A percentile compares a stretch with the other conserved stretches of the same genome.
Evolutionary conservation across 192 early-diverging fungal species (phyloP).

Genomic region (Powellomyces hirtus): DNA sequence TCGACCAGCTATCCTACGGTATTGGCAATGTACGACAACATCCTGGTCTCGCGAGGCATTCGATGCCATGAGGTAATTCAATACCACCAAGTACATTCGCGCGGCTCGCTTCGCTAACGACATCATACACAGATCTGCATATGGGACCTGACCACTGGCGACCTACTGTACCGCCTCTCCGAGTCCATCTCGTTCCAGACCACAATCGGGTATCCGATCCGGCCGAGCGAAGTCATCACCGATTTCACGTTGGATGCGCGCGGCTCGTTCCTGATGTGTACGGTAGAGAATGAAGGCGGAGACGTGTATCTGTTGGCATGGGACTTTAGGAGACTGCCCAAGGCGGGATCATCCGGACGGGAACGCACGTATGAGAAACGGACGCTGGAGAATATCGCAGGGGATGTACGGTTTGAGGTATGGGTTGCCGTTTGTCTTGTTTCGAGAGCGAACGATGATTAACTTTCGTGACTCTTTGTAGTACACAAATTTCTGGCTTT

Average conservation of each 20-base stretch:
- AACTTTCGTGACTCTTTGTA: conserved; percentile 4
- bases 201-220: conserved; percentile 9
- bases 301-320: conserved; percentile 34
- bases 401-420: conserved; percentile 29
- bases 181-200: conserved; percentile 21
- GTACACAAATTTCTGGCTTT: conserved; percentile 38
- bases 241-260: conserved; percentile 33
- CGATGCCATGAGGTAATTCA: conserved; percentile 31
- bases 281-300: conserved; percentile 30
- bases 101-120: not conserved
- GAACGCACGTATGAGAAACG: conserved; percentile 33
- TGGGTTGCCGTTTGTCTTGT: not conserved
- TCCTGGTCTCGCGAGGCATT: conserved; percentile 31
- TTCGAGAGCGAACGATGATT: not conserved
- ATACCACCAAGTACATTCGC: not conserved
- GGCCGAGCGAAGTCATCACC: conserved; percentile 33
- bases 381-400: conserved; percentile 24
- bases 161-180: conserved; percentile 31
- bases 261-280: conserved; percentile 28
- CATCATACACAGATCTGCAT: conserved; percentile 25
- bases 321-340: conserved; percentile 27
- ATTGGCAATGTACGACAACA: conserved; percentile 29
- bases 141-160: conserved; percentile 25
- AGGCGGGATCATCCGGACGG: not conserved
- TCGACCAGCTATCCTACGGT: conserved; percentile 34